phyloP scores from a whole-genome alignment of 1,284 basidiomycete species.

The Puccinia coronata region DNA sequence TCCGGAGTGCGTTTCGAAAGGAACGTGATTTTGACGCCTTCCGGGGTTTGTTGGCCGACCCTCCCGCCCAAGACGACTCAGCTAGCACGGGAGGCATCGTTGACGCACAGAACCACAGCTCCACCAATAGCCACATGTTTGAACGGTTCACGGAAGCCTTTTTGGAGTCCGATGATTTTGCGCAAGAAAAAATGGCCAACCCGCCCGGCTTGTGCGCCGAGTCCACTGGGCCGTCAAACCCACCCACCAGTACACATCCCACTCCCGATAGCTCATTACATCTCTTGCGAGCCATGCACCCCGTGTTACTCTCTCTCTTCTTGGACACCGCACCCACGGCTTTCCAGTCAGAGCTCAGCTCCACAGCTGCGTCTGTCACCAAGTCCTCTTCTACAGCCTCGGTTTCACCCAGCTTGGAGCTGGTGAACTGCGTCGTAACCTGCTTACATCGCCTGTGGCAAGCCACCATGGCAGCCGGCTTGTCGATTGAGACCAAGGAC shows the following conservation, averaged over 20 bases:
- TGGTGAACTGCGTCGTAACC: conserved; percentile 67
- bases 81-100: not conserved
- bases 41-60: not conserved
- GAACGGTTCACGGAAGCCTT: conserved; percentile 44
- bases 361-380: conserved; percentile 18
- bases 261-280: conserved; percentile 33
- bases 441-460: conserved; percentile 72
- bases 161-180: conserved; percentile 2
- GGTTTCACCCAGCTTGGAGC: conserved; percentile 52
- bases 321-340: conserved; percentile 79
- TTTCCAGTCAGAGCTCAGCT: conserved; percentile 65
- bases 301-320: conserved; percentile 75
- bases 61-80: not conserved
- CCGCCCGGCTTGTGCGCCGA: conserved; percentile 51
- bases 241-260: not conserved
- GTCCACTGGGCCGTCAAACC: not conserved
- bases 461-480: conserved; percentile 59
- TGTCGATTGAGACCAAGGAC: conserved; percentile 8
- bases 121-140: conserved; percentile 30
- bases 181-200: conserved; percentile 32
- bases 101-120: not conserved
- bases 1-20: conserved; percentile 28
- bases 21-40: conserved; percentile 47
- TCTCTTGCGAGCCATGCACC: conserved; percentile 66
- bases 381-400: conserved; percentile 39